phyloP scores from a whole-genome alignment of 2,329 filamentous ascomycete genomes.

The Aspergillus fijiensis region DNA sequence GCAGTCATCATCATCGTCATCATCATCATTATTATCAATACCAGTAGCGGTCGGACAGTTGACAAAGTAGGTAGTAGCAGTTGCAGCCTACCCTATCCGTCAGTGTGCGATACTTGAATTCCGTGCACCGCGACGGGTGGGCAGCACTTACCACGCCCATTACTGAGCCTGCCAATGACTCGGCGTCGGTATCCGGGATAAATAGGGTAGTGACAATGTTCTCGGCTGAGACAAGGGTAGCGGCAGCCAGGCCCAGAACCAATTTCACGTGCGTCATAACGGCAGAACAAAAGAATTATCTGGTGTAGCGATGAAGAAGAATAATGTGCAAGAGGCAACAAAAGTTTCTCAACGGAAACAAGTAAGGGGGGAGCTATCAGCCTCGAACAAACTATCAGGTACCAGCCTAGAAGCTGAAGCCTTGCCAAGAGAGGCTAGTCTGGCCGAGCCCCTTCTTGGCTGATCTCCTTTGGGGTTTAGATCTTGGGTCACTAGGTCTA shows the following conservation, averaged over 20 bases:
- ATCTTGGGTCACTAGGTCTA: too few species aligned
- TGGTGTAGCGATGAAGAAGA: too few species aligned
- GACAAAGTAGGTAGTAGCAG: conserved; percentile 28
- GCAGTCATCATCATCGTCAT: conserved; percentile 16
- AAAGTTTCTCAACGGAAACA: too few species aligned
- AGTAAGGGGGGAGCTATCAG: too few species aligned
- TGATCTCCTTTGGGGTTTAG: too few species aligned
- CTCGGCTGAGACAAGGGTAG: conserved; percentile 21
- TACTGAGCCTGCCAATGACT: conserved; percentile 27
- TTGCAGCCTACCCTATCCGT: conserved; percentile 17
- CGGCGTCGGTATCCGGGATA: conserved; percentile 24
- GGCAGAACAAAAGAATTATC: too few species aligned
- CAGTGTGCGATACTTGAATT: neutral
- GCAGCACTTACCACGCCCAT: conserved; percentile 22
- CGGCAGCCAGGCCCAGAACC: conserved; percentile 18
- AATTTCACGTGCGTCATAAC: conserved; percentile 14
- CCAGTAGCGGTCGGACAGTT: conserved; percentile 21
- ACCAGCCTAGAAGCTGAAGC: too few species aligned
- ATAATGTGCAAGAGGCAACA: too few species aligned
- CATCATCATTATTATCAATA: too few species aligned
- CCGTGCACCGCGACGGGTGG: neutral
- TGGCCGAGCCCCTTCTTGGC: too few species aligned
- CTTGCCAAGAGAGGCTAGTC: too few species aligned
- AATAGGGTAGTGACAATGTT: conserved; percentile 26
- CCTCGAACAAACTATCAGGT: too few species aligned